These are phyloP conservation scores for Prorocentrum cordatum DNA, from an alignment of 169 alveolate genomes.

Conservation along the genomic window DNA sequence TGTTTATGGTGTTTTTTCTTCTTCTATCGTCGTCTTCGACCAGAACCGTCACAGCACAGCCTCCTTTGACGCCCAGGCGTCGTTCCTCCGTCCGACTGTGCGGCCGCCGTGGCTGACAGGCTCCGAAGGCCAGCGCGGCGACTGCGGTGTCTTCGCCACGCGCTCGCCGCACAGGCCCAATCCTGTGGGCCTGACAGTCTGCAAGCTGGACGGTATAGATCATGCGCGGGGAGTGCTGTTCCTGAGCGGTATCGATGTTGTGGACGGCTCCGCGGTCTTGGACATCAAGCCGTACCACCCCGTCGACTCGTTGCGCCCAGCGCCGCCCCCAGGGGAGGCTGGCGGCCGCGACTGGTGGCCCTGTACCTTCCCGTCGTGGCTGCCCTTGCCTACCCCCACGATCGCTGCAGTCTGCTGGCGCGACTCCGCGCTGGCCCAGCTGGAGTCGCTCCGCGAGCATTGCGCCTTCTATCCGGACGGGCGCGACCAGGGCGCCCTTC, in stretches of 20 bases:
- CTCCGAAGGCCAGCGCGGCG: background rate
- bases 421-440: background rate
- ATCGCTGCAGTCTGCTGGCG: background rate
- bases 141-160: constrained; percentile 81
- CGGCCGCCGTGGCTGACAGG: background rate
- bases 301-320: background rate
- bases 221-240: constrained; percentile 70
- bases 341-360: background rate
- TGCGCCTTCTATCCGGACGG: background rate
- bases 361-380: background rate
- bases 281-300: constrained; percentile 82
- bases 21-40: too few relatives aligned
- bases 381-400: background rate
- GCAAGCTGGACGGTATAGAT: constrained; percentile 76
- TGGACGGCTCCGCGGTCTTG: constrained; percentile 80
- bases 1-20: too few relatives aligned
- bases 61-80: background rate
- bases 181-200: constrained; percentile 81
- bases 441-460: background rate
- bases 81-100: background rate
- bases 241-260: constrained; percentile 79
- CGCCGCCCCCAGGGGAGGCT: background rate
- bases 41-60: background rate
- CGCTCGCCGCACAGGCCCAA: constrained; percentile 82
- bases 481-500: too few relatives aligned